Conservation (phyloP, 2,329 filamentous ascomycete genomes). For the Trichoderma harzianum region DNA sequence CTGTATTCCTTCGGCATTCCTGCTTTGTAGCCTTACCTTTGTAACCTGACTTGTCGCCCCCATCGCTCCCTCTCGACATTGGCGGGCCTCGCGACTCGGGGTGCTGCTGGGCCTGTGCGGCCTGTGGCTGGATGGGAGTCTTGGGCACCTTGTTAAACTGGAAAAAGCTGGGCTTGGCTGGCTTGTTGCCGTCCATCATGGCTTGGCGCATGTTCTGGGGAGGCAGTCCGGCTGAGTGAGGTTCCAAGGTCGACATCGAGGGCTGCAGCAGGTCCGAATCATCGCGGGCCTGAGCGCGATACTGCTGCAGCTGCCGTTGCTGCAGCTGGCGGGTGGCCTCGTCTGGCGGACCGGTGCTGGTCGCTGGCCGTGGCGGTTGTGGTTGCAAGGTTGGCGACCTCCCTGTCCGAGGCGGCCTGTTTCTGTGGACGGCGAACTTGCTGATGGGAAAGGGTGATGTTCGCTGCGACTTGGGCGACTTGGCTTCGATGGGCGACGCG, state of each 20-base stretch:
- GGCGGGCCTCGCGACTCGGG: conserved; percentile 37
- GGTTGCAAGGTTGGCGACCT: conserved; percentile 17
- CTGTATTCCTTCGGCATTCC: conserved; percentile 30
- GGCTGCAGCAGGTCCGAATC: conserved; percentile 22
- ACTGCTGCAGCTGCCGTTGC: conserved; percentile 21
- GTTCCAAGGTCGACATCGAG: conserved; percentile 26
- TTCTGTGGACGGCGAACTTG: conserved; percentile 37
- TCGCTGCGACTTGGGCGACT: conserved; percentile 43
- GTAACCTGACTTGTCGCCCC: conserved; percentile 28
- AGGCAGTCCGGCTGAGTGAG: conserved; percentile 23
- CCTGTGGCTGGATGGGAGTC: conserved; percentile 35
- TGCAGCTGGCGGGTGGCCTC: conserved; percentile 22
- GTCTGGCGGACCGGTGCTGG: conserved; percentile 15
- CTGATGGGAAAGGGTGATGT: conserved; percentile 45
- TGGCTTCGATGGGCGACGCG: conserved; percentile 35
- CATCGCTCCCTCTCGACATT: conserved; percentile 38
- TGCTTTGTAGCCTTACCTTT: conserved; percentile 31
- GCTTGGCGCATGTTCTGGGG: conserved; percentile 25
- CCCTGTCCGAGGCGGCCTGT: conserved; percentile 26
- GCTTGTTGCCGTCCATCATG: conserved; percentile 39
- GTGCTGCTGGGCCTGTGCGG: conserved; percentile 30
- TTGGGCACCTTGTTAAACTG: conserved; percentile 48
- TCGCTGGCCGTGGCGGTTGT: conserved; percentile 16
- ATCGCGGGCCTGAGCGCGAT: conserved; percentile 27
- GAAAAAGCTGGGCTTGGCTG: conserved; percentile 50